Evolutionary conservation across 2,329 filamentous ascomycete genomes (phyloP).

Genomic region (Aspergillus thermomutatus): DNA sequence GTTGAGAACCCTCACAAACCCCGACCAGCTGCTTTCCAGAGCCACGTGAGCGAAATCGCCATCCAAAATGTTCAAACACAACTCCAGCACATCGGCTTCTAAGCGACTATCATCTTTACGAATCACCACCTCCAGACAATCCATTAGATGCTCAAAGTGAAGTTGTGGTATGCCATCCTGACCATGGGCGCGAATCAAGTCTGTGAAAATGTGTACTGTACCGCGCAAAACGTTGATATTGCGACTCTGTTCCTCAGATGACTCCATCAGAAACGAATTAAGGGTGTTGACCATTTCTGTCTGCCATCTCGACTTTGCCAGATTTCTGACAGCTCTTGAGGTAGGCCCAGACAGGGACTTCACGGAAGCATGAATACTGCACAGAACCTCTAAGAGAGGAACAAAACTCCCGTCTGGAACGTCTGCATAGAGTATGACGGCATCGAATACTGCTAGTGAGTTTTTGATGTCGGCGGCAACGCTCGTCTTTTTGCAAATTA

Average conservation of each 20-base stretch:
- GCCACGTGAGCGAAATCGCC: slow-evolving; percentile 33
- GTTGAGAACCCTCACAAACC: slow-evolving; percentile 32
- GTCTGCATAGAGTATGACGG: slow-evolving; percentile 40
- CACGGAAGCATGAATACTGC: slow-evolving; percentile 44
- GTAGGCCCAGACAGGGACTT: slow-evolving; percentile 42
- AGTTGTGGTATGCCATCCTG: slow-evolving; percentile 38
- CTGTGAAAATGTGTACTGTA: slow-evolving; percentile 39
- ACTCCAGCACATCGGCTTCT: slow-evolving; percentile 39
- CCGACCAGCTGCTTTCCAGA: slow-evolving; percentile 31
- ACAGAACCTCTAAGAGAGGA: slow-evolving; percentile 39
- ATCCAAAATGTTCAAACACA: slow-evolving; percentile 39
- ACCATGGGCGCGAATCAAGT: slow-evolving; percentile 38
- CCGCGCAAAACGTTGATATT: slow-evolving; percentile 41
- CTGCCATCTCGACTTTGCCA: slow-evolving; percentile 39
- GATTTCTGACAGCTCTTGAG: slow-evolving; percentile 39
- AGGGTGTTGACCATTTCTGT: slow-evolving; percentile 38
- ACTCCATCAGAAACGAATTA: slow-evolving; percentile 34
- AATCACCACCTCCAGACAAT: slow-evolving; percentile 32
- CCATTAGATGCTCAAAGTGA: slow-evolving; percentile 35
- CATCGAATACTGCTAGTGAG: slow-evolving; percentile 39
- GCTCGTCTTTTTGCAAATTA: slow-evolving; percentile 40
- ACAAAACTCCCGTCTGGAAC: slow-evolving; percentile 38
- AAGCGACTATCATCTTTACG: slow-evolving; percentile 37
- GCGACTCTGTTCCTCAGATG: slow-evolving; percentile 30
- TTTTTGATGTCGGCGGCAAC: slow-evolving; percentile 42